Evolutionary conservation across 352 stramenopile species (phyloP).

Genomic region (Aphanomyces astaci): DNA sequence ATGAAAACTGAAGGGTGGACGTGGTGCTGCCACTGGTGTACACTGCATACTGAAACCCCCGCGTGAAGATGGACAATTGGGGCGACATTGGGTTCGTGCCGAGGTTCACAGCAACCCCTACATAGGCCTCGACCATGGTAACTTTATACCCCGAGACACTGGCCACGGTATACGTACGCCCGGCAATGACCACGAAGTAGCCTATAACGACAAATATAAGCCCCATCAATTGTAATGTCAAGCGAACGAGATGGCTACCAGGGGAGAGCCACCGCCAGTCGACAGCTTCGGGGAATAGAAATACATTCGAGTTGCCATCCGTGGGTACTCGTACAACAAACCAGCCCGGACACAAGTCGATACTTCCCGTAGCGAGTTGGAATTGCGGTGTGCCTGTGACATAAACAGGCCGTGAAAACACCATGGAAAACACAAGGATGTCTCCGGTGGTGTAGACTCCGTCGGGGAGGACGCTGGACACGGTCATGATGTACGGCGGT

Average conservation of each 20-base stretch:
- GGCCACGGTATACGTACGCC: neutral
- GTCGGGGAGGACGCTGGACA: slow-evolving; percentile 30
- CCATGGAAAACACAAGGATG: slow-evolving; percentile 44
- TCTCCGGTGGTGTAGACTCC: slow-evolving; percentile 60
- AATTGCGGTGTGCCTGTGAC: slow-evolving; percentile 45
- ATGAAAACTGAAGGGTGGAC: slow-evolving; percentile 46
- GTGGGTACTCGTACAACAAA: neutral
- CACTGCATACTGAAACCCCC: slow-evolving; percentile 27
- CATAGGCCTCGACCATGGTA: slow-evolving; percentile 3
- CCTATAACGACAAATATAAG: neutral
- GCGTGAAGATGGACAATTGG: neutral
- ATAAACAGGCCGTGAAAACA: slow-evolving; percentile 48
- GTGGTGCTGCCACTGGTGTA: slow-evolving; percentile 48
- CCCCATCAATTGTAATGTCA: too few relatives aligned
- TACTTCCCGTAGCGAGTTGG: slow-evolving; percentile 37
- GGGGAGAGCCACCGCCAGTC: neutral
- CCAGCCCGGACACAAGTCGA: slow-evolving; percentile 29
- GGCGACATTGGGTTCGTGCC: neutral
- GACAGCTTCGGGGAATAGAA: slow-evolving; percentile 1
- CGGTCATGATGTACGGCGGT: slow-evolving; percentile 38
- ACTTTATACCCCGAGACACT: neutral
- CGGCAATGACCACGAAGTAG: neutral
- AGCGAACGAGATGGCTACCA: too few relatives aligned
- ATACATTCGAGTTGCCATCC: neutral
- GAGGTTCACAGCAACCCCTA: neutral